Conservation (phyloP, 129 eudicot species). For the Pittosporum tobira region DNA sequence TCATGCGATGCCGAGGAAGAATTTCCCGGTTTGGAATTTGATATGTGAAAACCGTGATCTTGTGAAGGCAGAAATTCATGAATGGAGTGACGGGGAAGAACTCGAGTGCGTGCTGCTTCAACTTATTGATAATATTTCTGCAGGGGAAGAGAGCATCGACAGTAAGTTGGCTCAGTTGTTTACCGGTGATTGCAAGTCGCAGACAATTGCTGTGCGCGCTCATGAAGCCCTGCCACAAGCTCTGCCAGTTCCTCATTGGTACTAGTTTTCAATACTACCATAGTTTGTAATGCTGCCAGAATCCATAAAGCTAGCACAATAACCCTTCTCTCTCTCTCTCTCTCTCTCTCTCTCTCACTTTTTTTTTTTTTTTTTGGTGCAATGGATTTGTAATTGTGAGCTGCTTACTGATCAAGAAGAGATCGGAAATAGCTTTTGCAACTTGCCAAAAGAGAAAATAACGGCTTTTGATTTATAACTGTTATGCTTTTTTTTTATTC, state of each 20-base stretch:
- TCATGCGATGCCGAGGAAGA: conserved; percentile 75
- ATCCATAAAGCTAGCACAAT: neutral
- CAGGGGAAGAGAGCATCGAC: conserved; percentile 8
- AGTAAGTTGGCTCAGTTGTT: conserved; percentile 14
- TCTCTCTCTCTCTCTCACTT: no score
- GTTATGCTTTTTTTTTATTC: no score
- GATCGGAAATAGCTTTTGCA: no score
- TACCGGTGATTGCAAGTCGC: conserved; percentile 44
- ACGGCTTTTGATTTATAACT: no score
- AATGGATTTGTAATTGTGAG: no score
- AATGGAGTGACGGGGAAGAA: conserved; percentile 61
- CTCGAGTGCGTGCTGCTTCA: conserved; percentile 38
- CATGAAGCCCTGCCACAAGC: conserved; percentile 44
- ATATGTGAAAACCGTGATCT: conserved; percentile 42
- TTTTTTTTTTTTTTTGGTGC: no score
- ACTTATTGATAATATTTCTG: conserved; percentile 23
- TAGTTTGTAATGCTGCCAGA: no score
- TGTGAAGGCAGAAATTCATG: conserved; percentile 44
- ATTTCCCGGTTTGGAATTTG: conserved; percentile 76
- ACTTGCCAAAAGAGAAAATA: no score
- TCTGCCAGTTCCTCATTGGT: conserved; percentile 31
- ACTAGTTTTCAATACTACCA: no score
- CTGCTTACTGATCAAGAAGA: no score
- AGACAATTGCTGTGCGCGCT: conserved; percentile 30
- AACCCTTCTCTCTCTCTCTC: neutral